A percentile compares a stretch with the other conserved stretches of the same genome.
phyloP scores from a whole-genome alignment of 2,329 filamentous ascomycete species.

The Aspergillus fructus region DNA sequence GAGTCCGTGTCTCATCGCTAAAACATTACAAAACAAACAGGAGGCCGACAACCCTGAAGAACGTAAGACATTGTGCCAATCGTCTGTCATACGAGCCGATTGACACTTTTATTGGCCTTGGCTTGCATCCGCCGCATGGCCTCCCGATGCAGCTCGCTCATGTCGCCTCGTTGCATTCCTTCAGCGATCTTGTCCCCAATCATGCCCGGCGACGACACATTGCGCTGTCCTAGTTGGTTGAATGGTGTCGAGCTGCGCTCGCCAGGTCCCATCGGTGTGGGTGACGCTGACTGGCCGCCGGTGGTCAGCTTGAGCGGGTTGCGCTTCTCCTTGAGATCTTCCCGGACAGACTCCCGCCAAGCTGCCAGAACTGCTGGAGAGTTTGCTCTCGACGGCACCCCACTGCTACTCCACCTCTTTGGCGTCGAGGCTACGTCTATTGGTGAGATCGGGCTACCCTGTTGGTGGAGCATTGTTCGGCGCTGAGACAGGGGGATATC shows the following conservation, averaged over 20 bases:
- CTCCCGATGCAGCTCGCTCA: slow-evolving; percentile 75
- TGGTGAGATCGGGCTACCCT: slow-evolving; percentile 48
- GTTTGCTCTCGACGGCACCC: slow-evolving; percentile 17
- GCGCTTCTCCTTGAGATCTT: slow-evolving; percentile 53
- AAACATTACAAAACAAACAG: slow-evolving; percentile 1
- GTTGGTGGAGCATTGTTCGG: slow-evolving; percentile 59
- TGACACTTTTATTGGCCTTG: slow-evolving; percentile 46
- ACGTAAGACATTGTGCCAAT: slow-evolving; percentile 4
- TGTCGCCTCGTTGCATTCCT: slow-evolving; percentile 71
- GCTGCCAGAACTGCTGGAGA: slow-evolving; percentile 60
- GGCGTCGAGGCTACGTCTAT: slow-evolving; percentile 42
- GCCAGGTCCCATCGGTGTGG: slow-evolving; percentile 17
- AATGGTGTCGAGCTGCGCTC: slow-evolving; percentile 55
- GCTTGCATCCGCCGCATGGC: slow-evolving; percentile 79
- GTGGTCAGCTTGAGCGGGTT: slow-evolving; percentile 28
- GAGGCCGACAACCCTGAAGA: slow-evolving; percentile 1
- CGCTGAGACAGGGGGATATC: slow-evolving; percentile 72
- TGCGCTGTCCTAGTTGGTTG: slow-evolving; percentile 56
- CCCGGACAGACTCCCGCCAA: slow-evolving; percentile 66
- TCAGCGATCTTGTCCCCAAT: slow-evolving; percentile 65
- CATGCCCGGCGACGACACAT: slow-evolving; percentile 56
- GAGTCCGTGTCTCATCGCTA: slow-evolving; percentile 1
- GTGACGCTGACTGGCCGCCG: slow-evolving; percentile 15
- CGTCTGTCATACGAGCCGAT: slow-evolving; percentile 10
- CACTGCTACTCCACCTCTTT: slow-evolving; percentile 13